These are phyloP conservation scores for Davidsoniella australis DNA, from an alignment of 2,329 filamentous ascomycete species.

Conservation along the genomic window DNA sequence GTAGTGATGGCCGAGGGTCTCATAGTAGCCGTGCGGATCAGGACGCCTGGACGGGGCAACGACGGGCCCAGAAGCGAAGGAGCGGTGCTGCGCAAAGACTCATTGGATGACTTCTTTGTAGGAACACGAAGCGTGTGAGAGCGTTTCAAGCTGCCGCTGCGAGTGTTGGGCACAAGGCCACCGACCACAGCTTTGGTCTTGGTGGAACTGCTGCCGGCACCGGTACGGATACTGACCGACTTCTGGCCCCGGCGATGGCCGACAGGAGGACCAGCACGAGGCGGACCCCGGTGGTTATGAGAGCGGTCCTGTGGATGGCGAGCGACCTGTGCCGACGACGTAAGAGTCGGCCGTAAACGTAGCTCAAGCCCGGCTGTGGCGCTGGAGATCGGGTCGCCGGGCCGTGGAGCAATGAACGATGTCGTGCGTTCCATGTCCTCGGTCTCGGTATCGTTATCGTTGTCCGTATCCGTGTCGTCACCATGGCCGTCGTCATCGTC, in stretches of 20 bases:
- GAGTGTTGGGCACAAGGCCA: slow-evolving; percentile 17
- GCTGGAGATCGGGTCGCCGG: slow-evolving; percentile 3
- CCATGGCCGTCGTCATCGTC: slow-evolving; percentile 16
- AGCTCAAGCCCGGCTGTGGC: slow-evolving; percentile 38
- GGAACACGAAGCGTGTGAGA: slow-evolving; percentile 25
- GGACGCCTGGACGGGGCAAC: slow-evolving; percentile 23
- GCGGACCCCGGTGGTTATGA: background rate
- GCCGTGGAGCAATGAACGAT: slow-evolving; percentile 36
- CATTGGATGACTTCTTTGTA: slow-evolving; percentile 36
- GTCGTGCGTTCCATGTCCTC: slow-evolving; percentile 37
- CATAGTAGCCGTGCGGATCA: slow-evolving; percentile 31
- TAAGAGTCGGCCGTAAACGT: slow-evolving; percentile 67
- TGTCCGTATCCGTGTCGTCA: background rate
- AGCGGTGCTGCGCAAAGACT: slow-evolving; percentile 31
- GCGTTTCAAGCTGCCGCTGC: slow-evolving; percentile 35
- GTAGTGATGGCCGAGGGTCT: slow-evolving; percentile 1
- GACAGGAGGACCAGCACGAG: background rate
- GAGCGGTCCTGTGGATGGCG: background rate
- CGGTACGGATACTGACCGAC: slow-evolving; percentile 30
- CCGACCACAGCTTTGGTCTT: background rate
- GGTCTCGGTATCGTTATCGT: slow-evolving; percentile 3
- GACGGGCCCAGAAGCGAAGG: slow-evolving; percentile 13
- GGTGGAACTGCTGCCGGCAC: slow-evolving; percentile 21
- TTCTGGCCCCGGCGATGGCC: slow-evolving; percentile 21
- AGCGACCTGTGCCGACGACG: slow-evolving; percentile 19